A percentile compares a stretch with the other conserved stretches of the same genome.
These are phyloP conservation scores for Aspergillus awamori DNA, from an alignment of 2,329 filamentous ascomycete genomes.

Conservation along the genomic window DNA sequence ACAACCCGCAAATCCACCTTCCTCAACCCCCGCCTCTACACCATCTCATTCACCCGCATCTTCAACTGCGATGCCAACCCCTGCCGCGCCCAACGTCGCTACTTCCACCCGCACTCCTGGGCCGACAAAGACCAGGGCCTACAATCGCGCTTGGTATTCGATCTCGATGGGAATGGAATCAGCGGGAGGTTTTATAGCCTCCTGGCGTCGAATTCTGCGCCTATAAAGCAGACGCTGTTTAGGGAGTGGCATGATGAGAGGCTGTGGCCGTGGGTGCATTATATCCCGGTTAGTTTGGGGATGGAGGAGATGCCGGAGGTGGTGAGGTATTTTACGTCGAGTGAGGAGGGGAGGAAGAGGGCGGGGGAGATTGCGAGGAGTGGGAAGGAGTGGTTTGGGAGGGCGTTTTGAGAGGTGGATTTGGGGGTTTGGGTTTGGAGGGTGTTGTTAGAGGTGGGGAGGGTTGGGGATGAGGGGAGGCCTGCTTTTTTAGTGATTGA, in stretches of 20 bases:
- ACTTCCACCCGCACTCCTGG: conserved; percentile 19
- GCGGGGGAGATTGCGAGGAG: conserved; percentile 21
- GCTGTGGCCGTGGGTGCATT: conserved; percentile 27
- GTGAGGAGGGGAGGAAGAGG: conserved; percentile 13
- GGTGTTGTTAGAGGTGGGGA: conserved; percentile 23
- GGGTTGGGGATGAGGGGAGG: conserved; percentile 20
- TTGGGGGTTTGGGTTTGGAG: conserved; percentile 24
- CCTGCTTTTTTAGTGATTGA: no score
- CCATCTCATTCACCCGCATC: conserved; percentile 23
- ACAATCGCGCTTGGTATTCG: conserved; percentile 21
- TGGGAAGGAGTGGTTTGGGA: conserved; percentile 21
- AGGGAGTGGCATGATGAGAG: conserved; percentile 32
- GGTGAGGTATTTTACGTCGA: conserved; percentile 23
- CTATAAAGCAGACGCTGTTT: conserved; percentile 27
- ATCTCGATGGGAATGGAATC: conserved; percentile 29
- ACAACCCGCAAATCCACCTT: conserved; percentile 7
- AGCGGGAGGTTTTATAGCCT: conserved; percentile 28
- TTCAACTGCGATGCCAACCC: conserved; percentile 18
- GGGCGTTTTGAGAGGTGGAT: conserved; percentile 20
- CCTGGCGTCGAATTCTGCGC: conserved; percentile 21
- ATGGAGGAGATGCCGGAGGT: conserved; percentile 27
- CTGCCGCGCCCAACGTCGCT: conserved; percentile 18
- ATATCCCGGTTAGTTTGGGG: conserved; percentile 26
- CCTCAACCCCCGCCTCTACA: conserved; percentile 17
- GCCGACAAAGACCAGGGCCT: conserved; percentile 20